Evolutionary conservation across 306 rosid species (phyloP).

Genomic region (Gastrolobium bilobum): DNA sequence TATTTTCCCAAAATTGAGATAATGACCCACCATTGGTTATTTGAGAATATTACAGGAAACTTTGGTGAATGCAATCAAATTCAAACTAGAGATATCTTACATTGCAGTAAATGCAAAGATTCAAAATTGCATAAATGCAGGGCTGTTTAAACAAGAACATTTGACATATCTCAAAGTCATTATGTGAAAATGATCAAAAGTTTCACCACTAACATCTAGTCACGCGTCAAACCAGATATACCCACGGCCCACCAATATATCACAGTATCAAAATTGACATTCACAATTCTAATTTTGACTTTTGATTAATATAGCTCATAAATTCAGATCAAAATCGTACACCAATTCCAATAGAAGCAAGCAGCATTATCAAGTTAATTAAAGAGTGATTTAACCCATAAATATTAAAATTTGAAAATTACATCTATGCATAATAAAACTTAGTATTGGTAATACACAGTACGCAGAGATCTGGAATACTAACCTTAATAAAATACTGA

Average conservation of each 20-base stretch:
- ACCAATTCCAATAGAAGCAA: conserved; percentile 19
- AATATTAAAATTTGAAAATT: conserved; percentile 21
- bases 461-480: conserved; percentile 38
- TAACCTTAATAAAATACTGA: conserved; percentile 97
- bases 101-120: conserved; percentile 7
- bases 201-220: conserved; percentile 2
- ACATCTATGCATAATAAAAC: conserved; percentile 14
- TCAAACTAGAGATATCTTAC: conserved; percentile 8
- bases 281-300: conserved; percentile 24
- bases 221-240: neutral
- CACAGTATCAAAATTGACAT: conserved; percentile 7
- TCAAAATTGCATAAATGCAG: neutral
- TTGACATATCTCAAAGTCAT: conserved; percentile 2
- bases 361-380: neutral
- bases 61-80: conserved; percentile 13
- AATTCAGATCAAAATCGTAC: conserved; percentile 13
- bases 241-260: conserved; percentile 22
- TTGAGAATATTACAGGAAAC: conserved; percentile 17
- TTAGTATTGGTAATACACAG: conserved; percentile 35
- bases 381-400: conserved; percentile 1
- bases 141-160: neutral
- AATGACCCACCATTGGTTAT: neutral
- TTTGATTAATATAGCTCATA: neutral
- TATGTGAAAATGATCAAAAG: neutral
- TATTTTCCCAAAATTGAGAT: neutral